Evolutionary conservation across 192 early-diverging fungal species (phyloP).

Genomic region (Entomortierella parvispora): DNA sequence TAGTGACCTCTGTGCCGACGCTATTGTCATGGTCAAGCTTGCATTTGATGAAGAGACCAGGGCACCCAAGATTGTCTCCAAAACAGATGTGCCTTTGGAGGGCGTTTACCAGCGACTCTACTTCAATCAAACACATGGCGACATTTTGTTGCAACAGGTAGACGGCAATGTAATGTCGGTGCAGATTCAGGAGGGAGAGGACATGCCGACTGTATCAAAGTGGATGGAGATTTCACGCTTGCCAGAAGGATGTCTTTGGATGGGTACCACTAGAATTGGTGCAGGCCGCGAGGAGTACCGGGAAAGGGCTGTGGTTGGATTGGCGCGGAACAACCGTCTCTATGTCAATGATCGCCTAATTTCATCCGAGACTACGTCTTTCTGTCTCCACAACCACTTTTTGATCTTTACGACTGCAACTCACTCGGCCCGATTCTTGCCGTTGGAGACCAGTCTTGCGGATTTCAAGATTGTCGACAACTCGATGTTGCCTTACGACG

Average conservation of each 20-base stretch:
- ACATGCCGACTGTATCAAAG: slow-evolving; percentile 18
- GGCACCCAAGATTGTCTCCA: slow-evolving; percentile 24
- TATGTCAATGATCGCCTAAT: slow-evolving; percentile 78
- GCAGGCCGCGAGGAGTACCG: slow-evolving; percentile 40
- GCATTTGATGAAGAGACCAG: slow-evolving; percentile 33
- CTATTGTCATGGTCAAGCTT: slow-evolving; percentile 55
- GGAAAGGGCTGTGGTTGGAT: slow-evolving; percentile 71
- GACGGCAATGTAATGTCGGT: slow-evolving; percentile 28
- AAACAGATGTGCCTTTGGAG: slow-evolving; percentile 34
- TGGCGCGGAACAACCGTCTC: slow-evolving; percentile 84
- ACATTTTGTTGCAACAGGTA: slow-evolving; percentile 39
- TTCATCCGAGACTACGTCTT: slow-evolving; percentile 85
- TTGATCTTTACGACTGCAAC: slow-evolving; percentile 87
- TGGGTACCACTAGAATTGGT: slow-evolving; percentile 50
- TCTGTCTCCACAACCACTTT: slow-evolving; percentile 82
- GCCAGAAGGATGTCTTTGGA: slow-evolving; percentile 54
- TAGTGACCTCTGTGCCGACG: slow-evolving; percentile 39
- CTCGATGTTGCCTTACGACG: slow-evolving; percentile 64
- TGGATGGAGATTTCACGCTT: slow-evolving; percentile 36
- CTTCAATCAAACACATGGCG: slow-evolving; percentile 42
- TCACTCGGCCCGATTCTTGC: slow-evolving; percentile 82
- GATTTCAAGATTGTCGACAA: slow-evolving; percentile 60
- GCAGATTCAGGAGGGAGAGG: slow-evolving; percentile 17
- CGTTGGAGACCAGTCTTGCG: slow-evolving; percentile 35
- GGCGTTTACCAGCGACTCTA: slow-evolving; percentile 51